Evolutionary conservation across 1,284 basidiomycete genomes (phyloP).

Genomic region (Paramarasmius palmivorus): DNA sequence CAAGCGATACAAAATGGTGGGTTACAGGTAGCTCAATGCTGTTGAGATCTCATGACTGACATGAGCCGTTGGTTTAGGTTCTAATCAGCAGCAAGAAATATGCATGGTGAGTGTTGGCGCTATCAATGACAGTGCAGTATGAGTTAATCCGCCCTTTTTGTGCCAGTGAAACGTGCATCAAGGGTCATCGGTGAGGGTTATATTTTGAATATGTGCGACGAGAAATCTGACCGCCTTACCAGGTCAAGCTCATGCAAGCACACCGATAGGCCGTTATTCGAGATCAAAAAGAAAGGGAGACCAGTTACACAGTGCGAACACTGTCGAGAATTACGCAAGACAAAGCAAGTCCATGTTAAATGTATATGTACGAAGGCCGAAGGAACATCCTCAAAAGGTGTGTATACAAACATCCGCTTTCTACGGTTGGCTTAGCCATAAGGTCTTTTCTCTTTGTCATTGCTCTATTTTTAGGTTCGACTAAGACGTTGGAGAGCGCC

Average conservation of each 20-base stretch:
- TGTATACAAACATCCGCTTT: slow-evolving; percentile 22
- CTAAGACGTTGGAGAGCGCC: slow-evolving; percentile 63
- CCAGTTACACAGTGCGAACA: slow-evolving; percentile 81
- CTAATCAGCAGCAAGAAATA: slow-evolving; percentile 81
- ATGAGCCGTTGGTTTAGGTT: slow-evolving; percentile 45
- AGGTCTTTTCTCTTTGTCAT: slow-evolving; percentile 24
- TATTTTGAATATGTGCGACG: too few species aligned
- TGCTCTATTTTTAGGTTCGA: slow-evolving; percentile 42
- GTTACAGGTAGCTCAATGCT: slow-evolving; percentile 17
- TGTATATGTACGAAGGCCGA: slow-evolving; percentile 55
- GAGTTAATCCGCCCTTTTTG: slow-evolving; percentile 13
- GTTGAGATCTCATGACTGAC: not conserved
- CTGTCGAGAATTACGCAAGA: slow-evolving; percentile 76
- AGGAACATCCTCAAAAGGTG: slow-evolving; percentile 50
- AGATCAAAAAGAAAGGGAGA: slow-evolving; percentile 78
- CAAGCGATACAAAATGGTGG: slow-evolving; percentile 36
- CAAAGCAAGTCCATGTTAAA: slow-evolving; percentile 71
- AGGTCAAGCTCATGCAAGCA: slow-evolving; percentile 78
- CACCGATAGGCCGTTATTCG: slow-evolving; percentile 74
- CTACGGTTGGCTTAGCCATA: slow-evolving; percentile 44
- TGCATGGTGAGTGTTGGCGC: slow-evolving; percentile 57
- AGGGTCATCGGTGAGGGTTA: slow-evolving; percentile 81
- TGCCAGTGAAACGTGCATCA: slow-evolving; percentile 83
- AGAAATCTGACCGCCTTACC: too few species aligned
- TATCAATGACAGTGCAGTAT: not conserved